Percentiles rank a stretch among this genome's conserved stretches.
These are phyloP conservation scores for Penicillium crystallinum DNA, from an alignment of 495 filamentous ascomycete species.

Conservation along the genomic window DNA sequence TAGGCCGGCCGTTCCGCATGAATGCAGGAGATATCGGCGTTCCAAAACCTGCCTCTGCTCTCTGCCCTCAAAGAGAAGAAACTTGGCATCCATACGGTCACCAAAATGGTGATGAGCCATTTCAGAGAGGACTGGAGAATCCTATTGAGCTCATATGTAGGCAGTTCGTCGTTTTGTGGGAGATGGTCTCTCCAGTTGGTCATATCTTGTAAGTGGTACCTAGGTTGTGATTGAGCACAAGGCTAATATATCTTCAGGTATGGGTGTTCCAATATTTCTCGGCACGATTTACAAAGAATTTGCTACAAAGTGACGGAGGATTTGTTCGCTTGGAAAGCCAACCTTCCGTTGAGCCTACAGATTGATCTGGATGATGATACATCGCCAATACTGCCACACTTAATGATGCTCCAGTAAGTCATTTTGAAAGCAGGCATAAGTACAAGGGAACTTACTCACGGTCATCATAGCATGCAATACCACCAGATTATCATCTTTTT, in stretches of 20 bases:
- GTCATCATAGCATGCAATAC: slow-evolving; percentile 46
- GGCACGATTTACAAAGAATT: slow-evolving; percentile 42
- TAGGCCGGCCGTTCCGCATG: slow-evolving; percentile 44
- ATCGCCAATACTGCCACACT: slow-evolving; percentile 38
- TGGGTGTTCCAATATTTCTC: slow-evolving; percentile 41
- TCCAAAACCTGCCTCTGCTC: slow-evolving; percentile 36
- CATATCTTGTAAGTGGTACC: slow-evolving; percentile 40
- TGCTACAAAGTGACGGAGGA: slow-evolving; percentile 40
- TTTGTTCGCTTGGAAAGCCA: slow-evolving; percentile 44
- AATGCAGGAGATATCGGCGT: slow-evolving; percentile 43
- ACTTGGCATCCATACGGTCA: slow-evolving; percentile 45
- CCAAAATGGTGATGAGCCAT: slow-evolving; percentile 13
- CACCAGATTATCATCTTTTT: slow-evolving; percentile 49
- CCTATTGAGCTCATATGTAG: slow-evolving; percentile 39
- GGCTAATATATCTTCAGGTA: slow-evolving; percentile 28
- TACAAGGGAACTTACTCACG: neutral
- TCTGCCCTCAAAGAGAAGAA: slow-evolving; percentile 30
- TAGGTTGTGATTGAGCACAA: neutral
- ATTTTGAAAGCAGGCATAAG: neutral
- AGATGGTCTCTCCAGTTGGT: slow-evolving; percentile 44
- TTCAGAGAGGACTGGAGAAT: slow-evolving; percentile 27
- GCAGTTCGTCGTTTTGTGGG: slow-evolving; percentile 45
- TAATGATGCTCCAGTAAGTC: slow-evolving; percentile 45
- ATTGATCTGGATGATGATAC: slow-evolving; percentile 37
- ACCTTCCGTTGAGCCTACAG: slow-evolving; percentile 38